Base-by-base conservation (phyloP, 306 rosid species). In the Vigna trinervia region DNA sequence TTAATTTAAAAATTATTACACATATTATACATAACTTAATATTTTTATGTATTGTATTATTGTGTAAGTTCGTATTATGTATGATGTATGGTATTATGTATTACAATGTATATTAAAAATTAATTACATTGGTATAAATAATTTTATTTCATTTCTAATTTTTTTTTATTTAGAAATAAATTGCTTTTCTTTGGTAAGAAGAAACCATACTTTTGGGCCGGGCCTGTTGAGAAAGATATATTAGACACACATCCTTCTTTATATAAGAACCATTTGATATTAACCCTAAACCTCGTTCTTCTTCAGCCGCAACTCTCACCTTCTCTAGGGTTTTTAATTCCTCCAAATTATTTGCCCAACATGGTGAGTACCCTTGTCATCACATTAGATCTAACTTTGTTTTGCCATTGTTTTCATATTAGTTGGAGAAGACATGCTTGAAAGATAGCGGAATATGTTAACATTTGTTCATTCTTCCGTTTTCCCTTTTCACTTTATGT, bases 341-440 rank as follows among this genome's bases (percentile, higher is more conserved):
- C 9, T 41, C 17, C 38, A 2, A 53, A 15, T 8, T 4, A 56
- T 60, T 54, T 71, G 57, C 5, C 72, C 72, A 76, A 23, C 14
- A 84, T 84, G 87, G 87, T 84, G 1, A 54, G 79, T 56, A 0
- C 6, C 26, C 15, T 3, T 1, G 34, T 71, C 20, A 0, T 72
- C 10, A 0, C 15, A 8, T 66, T 13, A 28, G 82, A 82, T 82
- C 83, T 78, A 28, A 26, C 5, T 1, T 41, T 22, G 5, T 4
- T 48, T 59, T 6, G n/a, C 5, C 4, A 0, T n/a, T 4, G 2
- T 38, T 61, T 61, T 1, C 2, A 17, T 65, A 4, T 63, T 17
- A 4, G 41, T 17, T 30, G 26, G 39, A 23, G 7, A 26, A 38
- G 51, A 38, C 23, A 43, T 7, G 3, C 71, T 5, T 5, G 12